Percentiles rank a stretch among this genome's conserved stretches.
Conservation (phyloP, 1,284 basidiomycete genomes). For the Anthracocystis setariae region DNA sequence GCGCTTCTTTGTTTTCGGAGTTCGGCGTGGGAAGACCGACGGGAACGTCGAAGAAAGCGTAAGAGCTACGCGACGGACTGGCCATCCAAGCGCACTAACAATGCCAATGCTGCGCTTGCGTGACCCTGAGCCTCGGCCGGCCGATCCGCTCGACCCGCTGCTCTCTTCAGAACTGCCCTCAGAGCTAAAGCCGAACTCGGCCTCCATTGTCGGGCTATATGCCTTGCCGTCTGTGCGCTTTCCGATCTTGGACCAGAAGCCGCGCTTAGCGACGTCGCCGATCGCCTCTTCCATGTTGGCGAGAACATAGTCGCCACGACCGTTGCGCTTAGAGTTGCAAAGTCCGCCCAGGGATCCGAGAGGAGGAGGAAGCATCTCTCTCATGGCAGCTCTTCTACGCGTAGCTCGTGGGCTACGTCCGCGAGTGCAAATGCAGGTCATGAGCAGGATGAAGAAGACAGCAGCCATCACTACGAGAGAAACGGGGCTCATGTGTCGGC, state of each 20-base stretch:
- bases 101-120: constrained; percentile 27
- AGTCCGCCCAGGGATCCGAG: constrained; percentile 47
- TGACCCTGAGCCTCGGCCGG: constrained; percentile 13
- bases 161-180: constrained; percentile 52
- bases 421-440: constrained; percentile 50
- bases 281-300: constrained; percentile 61
- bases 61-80: constrained; percentile 34
- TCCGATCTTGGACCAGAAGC: constrained; percentile 45
- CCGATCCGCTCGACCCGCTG: constrained; percentile 24
- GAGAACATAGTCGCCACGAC: constrained; percentile 58
- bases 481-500: constrained; percentile 30
- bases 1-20: constrained; percentile 33
- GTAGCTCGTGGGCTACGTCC: constrained; percentile 47
- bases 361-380: constrained; percentile 53
- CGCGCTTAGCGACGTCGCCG: constrained; percentile 26
- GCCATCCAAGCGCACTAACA: constrained; percentile 30
- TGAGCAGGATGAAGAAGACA: constrained; percentile 41
- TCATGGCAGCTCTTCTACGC: constrained; percentile 40
- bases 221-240: constrained; percentile 34
- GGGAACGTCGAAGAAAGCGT: constrained; percentile 31
- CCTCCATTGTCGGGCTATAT: constrained; percentile 48
- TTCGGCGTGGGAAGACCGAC: constrained; percentile 27
- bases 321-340: constrained; percentile 33
- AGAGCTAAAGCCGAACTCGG: constrained; percentile 46
- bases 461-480: constrained; percentile 36